Evolutionary conservation across 2,329 filamentous ascomycete species (phyloP), one percentile per base, ranked within the genome.

Genomic region (Diaporthe nobilis): DNA sequence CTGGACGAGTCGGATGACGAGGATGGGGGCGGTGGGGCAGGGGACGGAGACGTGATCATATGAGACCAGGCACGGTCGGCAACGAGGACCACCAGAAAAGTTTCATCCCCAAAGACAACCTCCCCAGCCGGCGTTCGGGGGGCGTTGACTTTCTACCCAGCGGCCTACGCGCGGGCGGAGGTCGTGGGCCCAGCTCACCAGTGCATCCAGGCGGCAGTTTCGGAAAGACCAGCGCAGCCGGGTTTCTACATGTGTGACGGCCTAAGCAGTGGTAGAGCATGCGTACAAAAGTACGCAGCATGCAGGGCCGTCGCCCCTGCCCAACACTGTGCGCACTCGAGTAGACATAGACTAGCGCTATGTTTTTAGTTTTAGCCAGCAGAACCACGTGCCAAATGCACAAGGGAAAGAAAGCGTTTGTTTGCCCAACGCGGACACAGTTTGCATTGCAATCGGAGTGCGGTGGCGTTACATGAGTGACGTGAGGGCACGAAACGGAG

Each of bases 1-100:
- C 87, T 97, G 60, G 94, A 98, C 77, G 93, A 96, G 47, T 92
- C 93, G 2, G 92, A 87, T 3, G 86, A 86, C 10, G 86, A 87
- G 7, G 86, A 86, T 3, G 85, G 81, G 15, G 80, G 77, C 6
- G 81, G 76, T 15, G 81, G 79, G 3, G 81, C 82, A 42, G 83
- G 82, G 25, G 79, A 79, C 22, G 72, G 71, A 28, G 78, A 76
- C n/a, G 72, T 76, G 0, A 79, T 83, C 72, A 79, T 83, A 80
- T 82, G 78, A 82, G 42, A 28, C 42, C 15, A n/a, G 25, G 49
- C 49, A 72, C 13, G 22, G 15, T 15, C 6, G 42, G 51, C 53
- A 39, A 28, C 10, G 5, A 20, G 8, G 17, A 28, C 37, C 34
- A 53, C 5, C 17, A 39, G 17, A 34, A 28, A 34, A 34, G 44